Percentiles rank a stretch among this genome's conserved stretches.
These are phyloP conservation scores for Ilyonectria destructans DNA, from an alignment of 2,329 filamentous ascomycete species.

Conservation along the genomic window DNA sequence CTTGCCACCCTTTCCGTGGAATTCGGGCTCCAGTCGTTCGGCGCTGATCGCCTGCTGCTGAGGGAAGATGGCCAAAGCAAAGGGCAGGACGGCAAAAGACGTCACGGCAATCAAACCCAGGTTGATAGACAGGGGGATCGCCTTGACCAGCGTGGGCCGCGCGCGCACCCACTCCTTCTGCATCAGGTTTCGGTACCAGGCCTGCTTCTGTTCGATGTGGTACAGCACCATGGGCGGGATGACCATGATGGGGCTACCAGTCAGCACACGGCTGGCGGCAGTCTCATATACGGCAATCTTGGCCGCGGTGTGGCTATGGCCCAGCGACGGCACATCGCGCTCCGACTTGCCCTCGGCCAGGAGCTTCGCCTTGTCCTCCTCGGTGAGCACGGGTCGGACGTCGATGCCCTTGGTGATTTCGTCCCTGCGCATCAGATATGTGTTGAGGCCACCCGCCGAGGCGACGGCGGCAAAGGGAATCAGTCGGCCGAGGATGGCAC, in stretches of 20 bases:
- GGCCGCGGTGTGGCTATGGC: constrained; percentile 90
- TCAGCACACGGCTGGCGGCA: constrained; percentile 90
- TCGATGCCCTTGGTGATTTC: constrained; percentile 96
- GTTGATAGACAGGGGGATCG: constrained; percentile 83
- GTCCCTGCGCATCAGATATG: constrained; percentile 97
- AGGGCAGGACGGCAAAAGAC: constrained; percentile 88
- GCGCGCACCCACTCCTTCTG: constrained; percentile 85
- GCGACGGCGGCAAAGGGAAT: constrained; percentile 98
- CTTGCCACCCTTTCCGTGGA: constrained; percentile 85
- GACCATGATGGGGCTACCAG: constrained; percentile 97
- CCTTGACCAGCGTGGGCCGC: constrained; percentile 75
- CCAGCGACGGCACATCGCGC: constrained; percentile 79
- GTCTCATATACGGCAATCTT: constrained; percentile 94
- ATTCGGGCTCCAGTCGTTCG: constrained; percentile 85
- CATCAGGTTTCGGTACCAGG: constrained; percentile 58
- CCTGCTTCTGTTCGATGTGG: constrained; percentile 75
- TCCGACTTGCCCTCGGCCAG: constrained; percentile 73
- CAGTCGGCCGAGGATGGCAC: constrained; percentile 84
- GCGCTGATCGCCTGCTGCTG: constrained; percentile 89
- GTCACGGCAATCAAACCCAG: constrained; percentile 89
- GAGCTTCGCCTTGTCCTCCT: constrained; percentile 75
- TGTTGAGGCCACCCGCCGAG: constrained; percentile 91
- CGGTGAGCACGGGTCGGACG: constrained; percentile 86
- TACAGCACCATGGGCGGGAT: constrained; percentile 91
- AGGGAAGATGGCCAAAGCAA: constrained; percentile 93